A percentile compares a stretch with the other conserved stretches of the same genome.
phyloP scores from a whole-genome alignment of 225 moss, liverwort and hornwort genomes.

The Ulota crispa region DNA sequence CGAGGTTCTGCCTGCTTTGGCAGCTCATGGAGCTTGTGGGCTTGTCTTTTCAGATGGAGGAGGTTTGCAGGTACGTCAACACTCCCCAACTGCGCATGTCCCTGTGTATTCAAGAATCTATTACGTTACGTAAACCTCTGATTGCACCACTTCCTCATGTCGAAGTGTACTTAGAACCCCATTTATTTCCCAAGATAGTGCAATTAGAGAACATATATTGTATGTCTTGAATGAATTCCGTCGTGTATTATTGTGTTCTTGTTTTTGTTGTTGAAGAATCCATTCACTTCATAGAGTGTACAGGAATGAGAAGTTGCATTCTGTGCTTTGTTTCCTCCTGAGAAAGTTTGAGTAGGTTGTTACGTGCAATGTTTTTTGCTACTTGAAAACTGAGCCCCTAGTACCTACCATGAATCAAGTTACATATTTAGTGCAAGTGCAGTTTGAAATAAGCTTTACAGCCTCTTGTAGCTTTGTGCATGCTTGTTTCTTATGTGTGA shows the following conservation, averaged over 20 bases:
- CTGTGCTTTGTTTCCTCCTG: not conserved
- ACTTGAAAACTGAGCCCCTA: no score
- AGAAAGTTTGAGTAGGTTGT: no score
- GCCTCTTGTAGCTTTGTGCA: not conserved
- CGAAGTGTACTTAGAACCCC: not conserved
- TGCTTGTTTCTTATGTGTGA: not conserved
- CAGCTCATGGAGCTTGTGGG: constrained; percentile 42
- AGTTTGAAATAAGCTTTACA: not conserved
- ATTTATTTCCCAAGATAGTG: not conserved
- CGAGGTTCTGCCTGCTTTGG: constrained; percentile 39
- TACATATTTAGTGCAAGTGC: not conserved
- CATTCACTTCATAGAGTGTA: not conserved
- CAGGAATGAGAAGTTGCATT: not conserved
- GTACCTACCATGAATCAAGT: not conserved
- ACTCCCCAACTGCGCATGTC: not conserved
- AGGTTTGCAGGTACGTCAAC: constrained; percentile 36
- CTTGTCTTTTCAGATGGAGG: constrained; percentile 49
- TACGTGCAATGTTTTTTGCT: no score
- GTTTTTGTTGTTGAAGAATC: not conserved
- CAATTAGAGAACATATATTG: no score
- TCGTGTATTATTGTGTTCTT: not conserved
- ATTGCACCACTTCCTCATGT: not conserved
- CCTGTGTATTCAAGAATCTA: not conserved
- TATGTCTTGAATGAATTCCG: not conserved
- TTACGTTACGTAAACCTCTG: not conserved